Conservation (phyloP, 1,139 yeast genomes). For the Lodderomyces jiufengensis region DNA sequence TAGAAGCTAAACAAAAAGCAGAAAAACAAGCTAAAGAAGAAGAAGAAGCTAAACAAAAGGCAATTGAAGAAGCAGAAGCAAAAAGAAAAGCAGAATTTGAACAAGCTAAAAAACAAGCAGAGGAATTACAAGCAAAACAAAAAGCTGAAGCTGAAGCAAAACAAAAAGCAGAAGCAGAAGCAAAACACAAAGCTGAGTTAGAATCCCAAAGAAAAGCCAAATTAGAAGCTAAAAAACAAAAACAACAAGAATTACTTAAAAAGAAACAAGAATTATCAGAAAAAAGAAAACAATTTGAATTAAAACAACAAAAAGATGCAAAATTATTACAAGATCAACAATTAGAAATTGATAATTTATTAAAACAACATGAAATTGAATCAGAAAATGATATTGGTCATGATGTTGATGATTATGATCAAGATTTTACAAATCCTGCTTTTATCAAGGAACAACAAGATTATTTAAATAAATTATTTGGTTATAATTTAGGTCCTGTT, state of each 20-base stretch:
- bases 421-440: conserved; percentile 7
- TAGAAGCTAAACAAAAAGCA: not conserved
- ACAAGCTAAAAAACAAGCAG: conserved; percentile 7
- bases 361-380: conserved; percentile 10
- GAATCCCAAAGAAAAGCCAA: conserved; percentile 16
- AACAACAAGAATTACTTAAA: conserved; percentile 15
- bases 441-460: conserved; percentile 23
- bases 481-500: conserved; percentile 12
- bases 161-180: conserved; percentile 8
- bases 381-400: not conserved
- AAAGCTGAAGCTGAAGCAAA: conserved; percentile 3
- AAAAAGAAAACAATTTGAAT: conserved; percentile 1
- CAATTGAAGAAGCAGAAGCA: conserved; percentile 6
- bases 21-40: conserved; percentile 1
- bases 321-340: conserved; percentile 5
- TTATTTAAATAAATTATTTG: conserved; percentile 21
- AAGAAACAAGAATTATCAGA: conserved; percentile 12
- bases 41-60: not conserved
- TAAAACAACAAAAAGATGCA: conserved; percentile 11
- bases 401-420: not conserved
- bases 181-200: conserved; percentile 13
- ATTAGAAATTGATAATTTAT: conserved; percentile 8
- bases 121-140: conserved; percentile 3
- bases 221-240: conserved; percentile 12
- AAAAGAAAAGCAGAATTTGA: conserved; percentile 3